Conservation (phyloP, 2,329 filamentous ascomycete species). For the Microdochium paspali region DNA sequence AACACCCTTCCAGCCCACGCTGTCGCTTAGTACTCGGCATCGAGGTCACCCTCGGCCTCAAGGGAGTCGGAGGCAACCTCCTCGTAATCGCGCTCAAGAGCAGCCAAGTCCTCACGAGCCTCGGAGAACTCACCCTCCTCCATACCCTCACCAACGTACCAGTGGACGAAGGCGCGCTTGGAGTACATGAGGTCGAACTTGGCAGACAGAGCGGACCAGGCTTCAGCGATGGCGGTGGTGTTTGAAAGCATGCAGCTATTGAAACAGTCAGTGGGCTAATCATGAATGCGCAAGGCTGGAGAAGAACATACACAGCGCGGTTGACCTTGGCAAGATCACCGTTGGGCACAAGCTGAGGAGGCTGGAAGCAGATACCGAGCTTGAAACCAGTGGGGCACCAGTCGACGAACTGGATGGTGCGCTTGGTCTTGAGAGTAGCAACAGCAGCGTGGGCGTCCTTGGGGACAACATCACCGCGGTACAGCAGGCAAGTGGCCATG, state of each 20-base stretch:
- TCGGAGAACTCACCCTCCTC: slow-evolving; percentile 99
- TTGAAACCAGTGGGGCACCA: slow-evolving; percentile 99
- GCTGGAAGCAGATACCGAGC: slow-evolving; percentile 99
- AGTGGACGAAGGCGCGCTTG: slow-evolving; percentile 99
- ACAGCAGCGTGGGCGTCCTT: slow-evolving; percentile 91
- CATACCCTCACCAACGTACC: slow-evolving; percentile 99
- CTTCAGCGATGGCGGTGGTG: slow-evolving; percentile 97
- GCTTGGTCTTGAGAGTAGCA: slow-evolving; percentile 97
- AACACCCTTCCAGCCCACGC: neutral
- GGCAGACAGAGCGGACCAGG: slow-evolving; percentile 89
- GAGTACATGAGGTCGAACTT: slow-evolving; percentile 99
- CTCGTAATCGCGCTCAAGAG: slow-evolving; percentile 96
- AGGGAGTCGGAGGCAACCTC: slow-evolving; percentile 94
- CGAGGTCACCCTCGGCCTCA: slow-evolving; percentile 73
- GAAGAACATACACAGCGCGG: slow-evolving; percentile 78
- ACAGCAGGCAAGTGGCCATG: slow-evolving; percentile 97
- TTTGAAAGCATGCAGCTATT: slow-evolving; percentile 93
- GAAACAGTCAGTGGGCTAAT: slow-evolving; percentile 7
- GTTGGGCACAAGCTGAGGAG: slow-evolving; percentile 90
- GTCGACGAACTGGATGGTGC: slow-evolving; percentile 98
- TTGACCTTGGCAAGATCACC: slow-evolving; percentile 96
- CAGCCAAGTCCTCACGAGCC: slow-evolving; percentile 95
- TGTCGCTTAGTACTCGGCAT: slow-evolving; percentile 76
- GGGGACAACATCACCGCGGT: slow-evolving; percentile 96
- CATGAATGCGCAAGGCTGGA: neutral